A percentile compares a stretch with the other conserved stretches of the same genome.
These are phyloP conservation scores for Zymoseptoria ardabiliae DNA, from an alignment of 2,329 filamentous ascomycete species.

Conservation along the genomic window DNA sequence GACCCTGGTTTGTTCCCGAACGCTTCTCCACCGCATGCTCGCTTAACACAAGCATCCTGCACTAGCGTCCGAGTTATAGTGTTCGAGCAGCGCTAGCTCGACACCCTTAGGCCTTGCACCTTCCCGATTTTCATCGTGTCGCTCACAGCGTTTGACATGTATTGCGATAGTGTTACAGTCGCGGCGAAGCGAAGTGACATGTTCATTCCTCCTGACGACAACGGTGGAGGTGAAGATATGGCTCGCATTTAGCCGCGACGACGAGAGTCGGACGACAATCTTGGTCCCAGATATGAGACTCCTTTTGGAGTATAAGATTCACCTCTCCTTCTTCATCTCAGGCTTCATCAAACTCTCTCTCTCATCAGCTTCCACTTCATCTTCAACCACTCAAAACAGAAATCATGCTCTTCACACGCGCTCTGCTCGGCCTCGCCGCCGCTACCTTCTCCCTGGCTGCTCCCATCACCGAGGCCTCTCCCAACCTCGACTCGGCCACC, in stretches of 20 bases:
- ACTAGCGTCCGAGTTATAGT: not conserved
- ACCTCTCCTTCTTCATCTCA: not conserved
- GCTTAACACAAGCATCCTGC: not conserved
- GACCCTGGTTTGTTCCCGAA: not conserved
- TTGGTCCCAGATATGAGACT: not conserved
- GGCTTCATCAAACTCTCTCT: not conserved
- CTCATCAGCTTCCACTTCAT: not conserved
- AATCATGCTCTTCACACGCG: slow-evolving; percentile 6
- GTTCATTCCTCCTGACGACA: not conserved
- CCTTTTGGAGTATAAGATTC: not conserved
- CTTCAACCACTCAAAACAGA: not conserved
- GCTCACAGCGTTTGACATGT: not conserved
- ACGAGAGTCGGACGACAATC: not conserved
- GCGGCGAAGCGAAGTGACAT: not conserved
- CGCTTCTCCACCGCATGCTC: not conserved
- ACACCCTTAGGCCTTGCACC: not conserved
- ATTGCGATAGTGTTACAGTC: not conserved
- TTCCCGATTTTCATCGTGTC: not conserved
- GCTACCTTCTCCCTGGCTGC: slow-evolving; percentile 31
- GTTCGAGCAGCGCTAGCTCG: not conserved
- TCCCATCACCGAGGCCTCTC: slow-evolving; percentile 23
- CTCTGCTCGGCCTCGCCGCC: slow-evolving; percentile 33
- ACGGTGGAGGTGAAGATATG: not conserved
- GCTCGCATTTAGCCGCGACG: not conserved
- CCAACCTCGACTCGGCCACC: slow-evolving; percentile 28